Evolutionary conservation across 2,329 filamentous ascomycete species (phyloP).

Genomic region (Calycina herbarum): DNA sequence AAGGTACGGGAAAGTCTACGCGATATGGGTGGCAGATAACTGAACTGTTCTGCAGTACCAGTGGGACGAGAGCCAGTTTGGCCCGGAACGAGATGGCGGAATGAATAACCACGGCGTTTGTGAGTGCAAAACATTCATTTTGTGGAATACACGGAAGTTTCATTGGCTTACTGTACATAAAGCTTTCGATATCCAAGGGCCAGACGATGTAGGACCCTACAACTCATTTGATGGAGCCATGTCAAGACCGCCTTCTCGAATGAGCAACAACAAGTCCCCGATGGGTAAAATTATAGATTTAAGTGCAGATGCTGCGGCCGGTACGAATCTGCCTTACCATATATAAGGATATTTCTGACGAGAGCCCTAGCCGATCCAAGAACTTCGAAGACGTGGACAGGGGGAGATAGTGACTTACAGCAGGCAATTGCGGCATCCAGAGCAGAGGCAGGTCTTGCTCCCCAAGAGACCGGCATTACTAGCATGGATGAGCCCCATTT

Average conservation of each 20-base stretch:
- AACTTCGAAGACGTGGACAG: conserved; percentile 27
- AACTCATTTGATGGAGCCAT: conserved; percentile 40
- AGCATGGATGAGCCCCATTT: conserved; percentile 48
- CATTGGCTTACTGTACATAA: conserved; percentile 14
- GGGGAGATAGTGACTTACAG: conserved; percentile 54
- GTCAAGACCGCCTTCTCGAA: conserved; percentile 63
- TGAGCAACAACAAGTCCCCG: conserved; percentile 55
- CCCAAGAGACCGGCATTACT: conserved; percentile 54
- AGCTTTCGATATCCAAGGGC: conserved; percentile 59
- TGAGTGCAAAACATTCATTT: conserved; percentile 34
- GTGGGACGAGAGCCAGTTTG: conserved; percentile 58
- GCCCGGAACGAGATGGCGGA: conserved; percentile 53
- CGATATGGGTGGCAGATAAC: neutral
- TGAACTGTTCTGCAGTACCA: conserved; percentile 42
- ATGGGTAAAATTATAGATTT: conserved; percentile 53
- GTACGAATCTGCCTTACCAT: conserved; percentile 35
- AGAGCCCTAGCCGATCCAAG: conserved; percentile 39
- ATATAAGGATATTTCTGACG: neutral
- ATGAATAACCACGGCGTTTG: conserved; percentile 46
- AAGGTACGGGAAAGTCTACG: conserved; percentile 39
- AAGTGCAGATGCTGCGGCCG: conserved; percentile 44
- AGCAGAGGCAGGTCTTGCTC: conserved; percentile 48
- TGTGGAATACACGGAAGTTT: neutral
- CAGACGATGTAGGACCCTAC: conserved; percentile 47
- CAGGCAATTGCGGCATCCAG: conserved; percentile 57